Evolutionary conservation across 2,329 filamentous ascomycete species (phyloP).

Genomic region (Penicillium sp.): DNA sequence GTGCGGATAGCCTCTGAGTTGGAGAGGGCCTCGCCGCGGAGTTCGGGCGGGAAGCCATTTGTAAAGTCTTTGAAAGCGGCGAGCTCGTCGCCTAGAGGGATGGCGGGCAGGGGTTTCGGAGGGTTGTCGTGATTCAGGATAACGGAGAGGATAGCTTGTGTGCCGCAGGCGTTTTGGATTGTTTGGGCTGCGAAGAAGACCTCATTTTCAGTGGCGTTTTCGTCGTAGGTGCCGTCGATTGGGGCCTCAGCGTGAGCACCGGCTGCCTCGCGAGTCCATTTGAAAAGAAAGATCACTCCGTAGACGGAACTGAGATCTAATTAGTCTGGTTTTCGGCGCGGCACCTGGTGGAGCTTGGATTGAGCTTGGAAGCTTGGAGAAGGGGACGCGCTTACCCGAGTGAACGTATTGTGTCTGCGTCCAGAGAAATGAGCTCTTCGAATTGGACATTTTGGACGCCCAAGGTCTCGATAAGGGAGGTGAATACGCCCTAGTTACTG

Average conservation of each 20-base stretch:
- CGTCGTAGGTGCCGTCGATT: slow-evolving; percentile 81
- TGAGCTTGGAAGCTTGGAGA: neutral
- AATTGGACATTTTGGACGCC: slow-evolving; percentile 95
- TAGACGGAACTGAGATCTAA: slow-evolving; percentile 69
- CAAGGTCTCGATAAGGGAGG: slow-evolving; percentile 88
- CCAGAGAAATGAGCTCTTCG: slow-evolving; percentile 90
- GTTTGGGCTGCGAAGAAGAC: slow-evolving; percentile 97
- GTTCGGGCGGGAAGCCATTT: slow-evolving; percentile 76
- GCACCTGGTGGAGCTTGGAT: slow-evolving; percentile 6
- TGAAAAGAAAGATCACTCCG: slow-evolving; percentile 99
- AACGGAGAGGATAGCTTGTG: slow-evolving; percentile 89
- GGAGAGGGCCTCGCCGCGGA: slow-evolving; percentile 71
- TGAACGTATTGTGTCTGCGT: slow-evolving; percentile 63
- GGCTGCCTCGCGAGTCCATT: slow-evolving; percentile 67
- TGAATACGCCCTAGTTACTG: slow-evolving; percentile 80
- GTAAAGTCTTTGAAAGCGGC: slow-evolving; percentile 87
- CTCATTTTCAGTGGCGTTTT: slow-evolving; percentile 67
- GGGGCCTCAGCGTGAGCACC: slow-evolving; percentile 69
- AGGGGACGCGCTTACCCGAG: slow-evolving; percentile 40
- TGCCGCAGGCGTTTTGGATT: slow-evolving; percentile 98
- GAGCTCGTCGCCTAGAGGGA: slow-evolving; percentile 74
- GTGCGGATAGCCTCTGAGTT: slow-evolving; percentile 73
- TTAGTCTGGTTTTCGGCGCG: slow-evolving; percentile 8
- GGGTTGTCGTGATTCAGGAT: slow-evolving; percentile 75
- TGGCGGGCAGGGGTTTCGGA: slow-evolving; percentile 33